Evolutionary conservation across 768 basidiomycete genomes (phyloP).

Genomic region (Kwoniella sp.): DNA sequence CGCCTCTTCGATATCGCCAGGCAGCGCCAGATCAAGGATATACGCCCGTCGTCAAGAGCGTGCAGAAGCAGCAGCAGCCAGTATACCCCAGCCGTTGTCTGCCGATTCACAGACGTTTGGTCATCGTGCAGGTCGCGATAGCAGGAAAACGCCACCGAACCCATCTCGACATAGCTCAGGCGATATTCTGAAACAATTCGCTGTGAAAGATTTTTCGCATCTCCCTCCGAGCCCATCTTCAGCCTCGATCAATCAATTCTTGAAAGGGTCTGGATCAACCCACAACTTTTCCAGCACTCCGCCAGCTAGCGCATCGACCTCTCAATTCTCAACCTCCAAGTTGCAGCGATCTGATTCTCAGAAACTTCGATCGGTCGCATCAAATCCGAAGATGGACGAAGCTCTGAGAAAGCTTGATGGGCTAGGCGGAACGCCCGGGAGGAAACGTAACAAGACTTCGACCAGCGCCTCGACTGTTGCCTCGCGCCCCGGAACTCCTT

Average conservation of each 20-base stretch:
- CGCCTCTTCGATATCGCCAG: constrained; percentile 24
- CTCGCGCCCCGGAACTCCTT: constrained; percentile 65
- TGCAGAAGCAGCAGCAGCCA: constrained; percentile 3
- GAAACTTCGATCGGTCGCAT: constrained; percentile 5
- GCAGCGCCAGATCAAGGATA: constrained; percentile 37
- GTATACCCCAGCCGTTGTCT: constrained; percentile 19
- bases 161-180: constrained; percentile 30
- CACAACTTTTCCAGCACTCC: constrained; percentile 41
- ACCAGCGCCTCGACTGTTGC: constrained; percentile 38
- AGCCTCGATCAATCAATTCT: constrained; percentile 81
- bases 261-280: constrained; percentile 58
- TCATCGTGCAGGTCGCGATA: constrained; percentile 21
- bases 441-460: constrained; percentile 28
- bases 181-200: constrained; percentile 65
- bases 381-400: constrained; percentile 62
- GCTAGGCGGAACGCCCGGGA: constrained; percentile 65
- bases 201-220: constrained; percentile 76
- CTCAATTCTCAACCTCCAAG: constrained; percentile 26
- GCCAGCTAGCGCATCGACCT: constrained; percentile 30
- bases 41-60: constrained; percentile 37
- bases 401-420: constrained; percentile 92
- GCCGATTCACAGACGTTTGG: constrained; percentile 35
- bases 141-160: constrained; percentile 35
- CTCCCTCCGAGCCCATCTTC: constrained; percentile 88
- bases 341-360: constrained; percentile 39